phyloP scores from a whole-genome alignment of 1,284 basidiomycete genomes.

The Rhodofomes roseus region DNA sequence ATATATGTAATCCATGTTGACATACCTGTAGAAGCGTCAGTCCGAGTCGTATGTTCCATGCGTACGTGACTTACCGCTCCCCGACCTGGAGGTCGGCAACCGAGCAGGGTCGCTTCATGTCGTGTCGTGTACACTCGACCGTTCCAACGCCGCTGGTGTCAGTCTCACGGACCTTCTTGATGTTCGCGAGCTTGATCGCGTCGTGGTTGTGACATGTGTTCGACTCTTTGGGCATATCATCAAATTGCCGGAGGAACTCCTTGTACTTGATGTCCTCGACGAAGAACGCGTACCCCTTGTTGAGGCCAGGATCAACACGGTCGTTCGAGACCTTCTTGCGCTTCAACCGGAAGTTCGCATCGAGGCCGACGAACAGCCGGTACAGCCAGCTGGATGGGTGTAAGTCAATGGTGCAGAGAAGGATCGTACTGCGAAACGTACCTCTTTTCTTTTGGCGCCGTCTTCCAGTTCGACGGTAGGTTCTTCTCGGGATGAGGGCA shows the following conservation, averaged over 20 bases:
- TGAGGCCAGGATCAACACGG: conserved; percentile 21
- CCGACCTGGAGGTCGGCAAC: conserved; percentile 24
- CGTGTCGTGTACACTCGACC: conserved; percentile 17
- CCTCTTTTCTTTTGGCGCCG: too few relatives aligned
- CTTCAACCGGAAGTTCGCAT: conserved; percentile 30
- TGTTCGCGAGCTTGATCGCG: conserved; percentile 7
- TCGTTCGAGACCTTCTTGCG: conserved; percentile 15
- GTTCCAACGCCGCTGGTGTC: conserved; percentile 5
- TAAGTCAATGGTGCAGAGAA: too few relatives aligned
- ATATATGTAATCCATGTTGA: conserved; percentile 19
- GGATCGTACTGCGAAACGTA: too few relatives aligned
- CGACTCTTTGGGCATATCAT: background rate
- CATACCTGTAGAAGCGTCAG: conserved; percentile 10
- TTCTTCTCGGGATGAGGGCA: too few relatives aligned
- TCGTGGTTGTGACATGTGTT: conserved; percentile 12
- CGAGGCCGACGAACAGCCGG: conserved; percentile 19
- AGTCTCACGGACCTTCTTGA: background rate
- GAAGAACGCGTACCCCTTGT: conserved; percentile 24
- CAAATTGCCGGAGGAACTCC: background rate
- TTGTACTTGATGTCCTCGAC: conserved; percentile 21
- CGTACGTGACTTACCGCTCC: conserved; percentile 15
- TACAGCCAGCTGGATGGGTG: conserved; percentile 20
- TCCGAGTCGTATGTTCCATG: background rate
- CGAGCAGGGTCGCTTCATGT: conserved; percentile 17
- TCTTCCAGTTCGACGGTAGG: too few relatives aligned